Evolutionary conservation across 2,329 filamentous ascomycete species (phyloP).

Genomic region (Sordariomycetes sp.): DNA sequence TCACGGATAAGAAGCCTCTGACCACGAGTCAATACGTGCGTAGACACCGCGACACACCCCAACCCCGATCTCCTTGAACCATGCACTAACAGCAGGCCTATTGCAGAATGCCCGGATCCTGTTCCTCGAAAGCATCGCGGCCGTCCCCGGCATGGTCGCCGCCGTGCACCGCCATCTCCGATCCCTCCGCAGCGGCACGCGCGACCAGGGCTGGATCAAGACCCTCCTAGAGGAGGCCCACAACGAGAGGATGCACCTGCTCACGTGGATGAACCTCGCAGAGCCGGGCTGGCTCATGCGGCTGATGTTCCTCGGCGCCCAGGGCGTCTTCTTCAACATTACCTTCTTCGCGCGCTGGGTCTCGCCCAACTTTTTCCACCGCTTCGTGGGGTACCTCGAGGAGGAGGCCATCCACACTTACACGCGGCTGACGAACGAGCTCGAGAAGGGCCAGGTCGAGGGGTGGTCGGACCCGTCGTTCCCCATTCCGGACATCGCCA

Average conservation of each 20-base stretch:
- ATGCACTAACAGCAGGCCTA: not conserved
- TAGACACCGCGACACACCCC: not conserved
- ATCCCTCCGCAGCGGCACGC: constrained; percentile 72
- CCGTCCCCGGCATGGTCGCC: constrained; percentile 93
- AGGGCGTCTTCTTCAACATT: constrained; percentile 94
- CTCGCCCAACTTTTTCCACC: constrained; percentile 78
- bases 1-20: constrained; percentile 47
- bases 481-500: constrained; percentile 74
- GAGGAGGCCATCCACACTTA: constrained; percentile 97
- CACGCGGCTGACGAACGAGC: constrained; percentile 75
- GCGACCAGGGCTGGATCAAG: constrained; percentile 96
- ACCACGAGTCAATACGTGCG: constrained; percentile 74
- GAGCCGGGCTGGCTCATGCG: constrained; percentile 74
- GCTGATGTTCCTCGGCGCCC: constrained; percentile 79
- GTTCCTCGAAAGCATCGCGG: constrained; percentile 90
- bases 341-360: constrained; percentile 85
- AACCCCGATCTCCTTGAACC: not conserved
- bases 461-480: constrained; percentile 65
- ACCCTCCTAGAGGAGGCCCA: constrained; percentile 82
- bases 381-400: constrained; percentile 94
- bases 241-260: constrained; percentile 87
- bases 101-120: constrained; percentile 65
- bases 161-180: constrained; percentile 87
- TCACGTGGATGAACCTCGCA: constrained; percentile 88
- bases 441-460: constrained; percentile 75